These are phyloP conservation scores for Termitomyces sp. DNA, from an alignment of 768 basidiomycete genomes.

Conservation along the genomic window DNA sequence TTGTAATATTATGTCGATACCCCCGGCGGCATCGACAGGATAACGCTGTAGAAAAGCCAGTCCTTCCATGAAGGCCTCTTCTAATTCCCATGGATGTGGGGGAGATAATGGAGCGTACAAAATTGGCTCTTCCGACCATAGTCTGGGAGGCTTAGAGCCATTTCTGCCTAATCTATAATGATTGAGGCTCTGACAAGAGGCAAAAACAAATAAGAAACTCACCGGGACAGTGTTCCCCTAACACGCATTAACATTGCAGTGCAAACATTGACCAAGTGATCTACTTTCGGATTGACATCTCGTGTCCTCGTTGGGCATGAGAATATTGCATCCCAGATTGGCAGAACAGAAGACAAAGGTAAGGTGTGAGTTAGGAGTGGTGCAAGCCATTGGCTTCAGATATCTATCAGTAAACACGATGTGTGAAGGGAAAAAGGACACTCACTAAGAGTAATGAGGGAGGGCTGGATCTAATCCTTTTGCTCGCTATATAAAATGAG, in stretches of 20 bases:
- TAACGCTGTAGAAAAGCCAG: constrained; percentile 61
- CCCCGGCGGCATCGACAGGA: constrained; percentile 60
- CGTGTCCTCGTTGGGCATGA: constrained; percentile 51
- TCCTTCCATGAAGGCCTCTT: constrained; percentile 64
- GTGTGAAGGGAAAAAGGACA: constrained; percentile 5
- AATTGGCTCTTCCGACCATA: constrained; percentile 49
- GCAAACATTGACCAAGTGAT: constrained; percentile 66
- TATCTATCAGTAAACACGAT: not conserved
- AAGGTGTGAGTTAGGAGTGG: constrained; percentile 68
- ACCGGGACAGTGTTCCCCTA: constrained; percentile 52
- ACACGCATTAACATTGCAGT: constrained; percentile 62
- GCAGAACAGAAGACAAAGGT: constrained; percentile 53
- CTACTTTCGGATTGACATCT: constrained; percentile 55
- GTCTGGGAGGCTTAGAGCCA: constrained; percentile 33
- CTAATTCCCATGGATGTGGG: constrained; percentile 43
- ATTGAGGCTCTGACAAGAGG: not conserved
- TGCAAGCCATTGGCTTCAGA: constrained; percentile 65
- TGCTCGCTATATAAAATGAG: constrained; percentile 34
- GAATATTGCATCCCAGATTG: constrained; percentile 71
- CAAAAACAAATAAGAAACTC: constrained; percentile 11
- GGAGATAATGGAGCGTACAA: constrained; percentile 33
- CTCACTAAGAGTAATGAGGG: constrained; percentile 81
- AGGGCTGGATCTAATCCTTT: constrained; percentile 65
- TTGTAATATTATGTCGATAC: constrained; percentile 66
- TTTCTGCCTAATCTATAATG: constrained; percentile 48